These are phyloP conservation scores for Prunus armeniaca DNA, from an alignment of 306 rosid genomes.

Conservation along the genomic window DNA sequence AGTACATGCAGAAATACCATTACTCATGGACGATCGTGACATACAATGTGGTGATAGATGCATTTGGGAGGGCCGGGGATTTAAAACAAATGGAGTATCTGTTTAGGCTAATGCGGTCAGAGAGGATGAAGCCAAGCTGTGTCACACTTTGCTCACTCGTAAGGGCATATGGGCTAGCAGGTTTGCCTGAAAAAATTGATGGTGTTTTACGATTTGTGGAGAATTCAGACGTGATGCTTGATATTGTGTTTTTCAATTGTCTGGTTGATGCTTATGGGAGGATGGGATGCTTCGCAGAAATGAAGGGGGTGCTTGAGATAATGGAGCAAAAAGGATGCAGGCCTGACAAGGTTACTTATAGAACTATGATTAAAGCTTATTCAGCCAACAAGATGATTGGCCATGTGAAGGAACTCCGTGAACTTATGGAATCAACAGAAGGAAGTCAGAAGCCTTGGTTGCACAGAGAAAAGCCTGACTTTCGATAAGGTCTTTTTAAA, in stretches of 20 bases:
- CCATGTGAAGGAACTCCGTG: conserved; percentile 63
- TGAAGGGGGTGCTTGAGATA: conserved; percentile 70
- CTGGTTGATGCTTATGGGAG: conserved; percentile 84
- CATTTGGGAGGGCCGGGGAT: conserved; percentile 93
- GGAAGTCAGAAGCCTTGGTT: conserved; percentile 26
- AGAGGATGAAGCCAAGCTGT: conserved; percentile 87
- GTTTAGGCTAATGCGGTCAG: conserved; percentile 85
- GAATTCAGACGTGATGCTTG: conserved; percentile 70
- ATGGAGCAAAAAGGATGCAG: conserved; percentile 74
- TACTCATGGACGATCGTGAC: conserved; percentile 88
- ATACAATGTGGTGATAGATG: conserved; percentile 83
- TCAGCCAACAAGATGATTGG: conserved; percentile 62
- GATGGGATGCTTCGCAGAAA: conserved; percentile 66
- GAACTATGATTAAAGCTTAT: conserved; percentile 88
- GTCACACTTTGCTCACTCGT: conserved; percentile 88
- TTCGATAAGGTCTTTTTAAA: conserved; percentile 21
- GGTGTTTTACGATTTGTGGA: conserved; percentile 66
- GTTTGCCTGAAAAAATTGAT: conserved; percentile 64
- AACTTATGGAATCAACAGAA: conserved; percentile 44
- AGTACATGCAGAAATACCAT: conserved; percentile 92
- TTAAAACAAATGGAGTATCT: conserved; percentile 90
- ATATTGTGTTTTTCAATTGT: conserved; percentile 76
- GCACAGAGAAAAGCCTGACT: conserved; percentile 64
- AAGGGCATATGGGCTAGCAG: conserved; percentile 76
- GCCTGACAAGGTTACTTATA: conserved; percentile 80